A percentile compares a stretch with the other conserved stretches of the same genome.
Evolutionary conservation across 2,329 filamentous ascomycete genomes (phyloP).

Genomic region (Albifimbria verrucaria): DNA sequence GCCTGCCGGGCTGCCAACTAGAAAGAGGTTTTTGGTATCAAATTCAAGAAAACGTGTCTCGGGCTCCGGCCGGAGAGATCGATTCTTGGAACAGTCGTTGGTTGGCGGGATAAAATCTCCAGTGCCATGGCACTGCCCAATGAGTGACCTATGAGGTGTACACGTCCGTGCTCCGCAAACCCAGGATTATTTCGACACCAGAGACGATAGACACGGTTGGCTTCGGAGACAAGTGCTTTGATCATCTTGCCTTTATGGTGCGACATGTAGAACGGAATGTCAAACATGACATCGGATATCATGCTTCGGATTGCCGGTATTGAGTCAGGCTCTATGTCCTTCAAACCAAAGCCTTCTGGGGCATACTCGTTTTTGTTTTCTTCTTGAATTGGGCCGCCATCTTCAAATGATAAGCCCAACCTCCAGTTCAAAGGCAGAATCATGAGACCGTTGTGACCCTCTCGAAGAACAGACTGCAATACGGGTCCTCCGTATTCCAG

Average conservation of each 20-base stretch:
- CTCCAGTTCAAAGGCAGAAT: conserved; percentile 94
- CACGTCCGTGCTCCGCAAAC: conserved; percentile 75
- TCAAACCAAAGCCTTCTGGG: conserved; percentile 60
- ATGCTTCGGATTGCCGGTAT: conserved; percentile 90
- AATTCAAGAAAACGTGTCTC: conserved; percentile 76
- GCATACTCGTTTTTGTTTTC: conserved; percentile 51
- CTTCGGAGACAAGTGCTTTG: conserved; percentile 79
- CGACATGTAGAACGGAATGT: conserved; percentile 96
- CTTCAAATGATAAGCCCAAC: conserved; percentile 81
- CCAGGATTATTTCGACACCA: conserved; percentile 94
- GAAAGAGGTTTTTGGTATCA: conserved; percentile 83
- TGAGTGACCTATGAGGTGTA: conserved; percentile 91
- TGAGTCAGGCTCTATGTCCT: conserved; percentile 88
- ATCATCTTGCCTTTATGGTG: conserved; percentile 97
- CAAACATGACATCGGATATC: conserved; percentile 96
- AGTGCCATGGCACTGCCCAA: conserved; percentile 92
- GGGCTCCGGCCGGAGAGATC: conserved; percentile 37
- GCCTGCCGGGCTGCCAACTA: conserved; percentile 84
- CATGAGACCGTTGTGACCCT: conserved; percentile 87
- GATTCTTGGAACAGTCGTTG: conserved; percentile 61
- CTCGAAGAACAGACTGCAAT: conserved; percentile 72
- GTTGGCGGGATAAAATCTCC: conserved; percentile 86
- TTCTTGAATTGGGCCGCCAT: conserved; percentile 61
- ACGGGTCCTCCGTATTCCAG: conserved; percentile 72
- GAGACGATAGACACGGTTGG: conserved; percentile 90